Conservation (phyloP, 768 basidiomycete species). For the Lactarius hatsudake region DNA sequence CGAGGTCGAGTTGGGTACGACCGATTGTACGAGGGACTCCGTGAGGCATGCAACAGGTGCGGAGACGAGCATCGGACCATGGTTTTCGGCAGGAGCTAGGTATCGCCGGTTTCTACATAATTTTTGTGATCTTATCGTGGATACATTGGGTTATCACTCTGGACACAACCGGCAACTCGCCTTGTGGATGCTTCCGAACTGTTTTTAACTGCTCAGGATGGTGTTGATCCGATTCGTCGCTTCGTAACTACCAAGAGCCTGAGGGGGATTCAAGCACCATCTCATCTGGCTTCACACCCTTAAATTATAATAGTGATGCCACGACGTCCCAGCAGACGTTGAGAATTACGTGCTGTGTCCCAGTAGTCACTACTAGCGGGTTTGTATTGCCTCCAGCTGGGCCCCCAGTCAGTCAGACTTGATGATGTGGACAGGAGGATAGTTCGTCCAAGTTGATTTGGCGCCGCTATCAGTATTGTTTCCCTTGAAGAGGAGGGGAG, state of each 20-base stretch:
- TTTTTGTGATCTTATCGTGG: not conserved
- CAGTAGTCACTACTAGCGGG: not conserved
- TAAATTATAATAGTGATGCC: not conserved
- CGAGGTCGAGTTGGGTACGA: conserved; percentile 92
- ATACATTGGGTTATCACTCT: too few relatives aligned
- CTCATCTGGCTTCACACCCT: not conserved
- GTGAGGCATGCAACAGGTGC: conserved; percentile 64
- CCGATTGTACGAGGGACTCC: conserved; percentile 82
- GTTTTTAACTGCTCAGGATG: not conserved
- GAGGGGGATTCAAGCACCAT: not conserved
- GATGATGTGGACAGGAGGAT: not conserved
- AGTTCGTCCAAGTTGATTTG: too few relatives aligned
- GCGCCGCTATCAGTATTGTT: not conserved
- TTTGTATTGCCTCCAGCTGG: not conserved
- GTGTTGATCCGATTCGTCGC: not conserved
- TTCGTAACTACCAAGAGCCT: not conserved
- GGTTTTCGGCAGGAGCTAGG: conserved; percentile 44
- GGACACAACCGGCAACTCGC: too few relatives aligned
- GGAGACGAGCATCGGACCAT: conserved; percentile 39
- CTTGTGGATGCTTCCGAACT: not conserved
- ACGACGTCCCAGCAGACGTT: not conserved
- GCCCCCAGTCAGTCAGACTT: not conserved
- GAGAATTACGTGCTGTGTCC: not conserved
- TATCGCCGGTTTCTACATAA: not conserved
- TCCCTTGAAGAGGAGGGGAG: not conserved